These are phyloP conservation scores for Boletus sp. DNA, from an alignment of 768 basidiomycete genomes.

Conservation along the genomic window DNA sequence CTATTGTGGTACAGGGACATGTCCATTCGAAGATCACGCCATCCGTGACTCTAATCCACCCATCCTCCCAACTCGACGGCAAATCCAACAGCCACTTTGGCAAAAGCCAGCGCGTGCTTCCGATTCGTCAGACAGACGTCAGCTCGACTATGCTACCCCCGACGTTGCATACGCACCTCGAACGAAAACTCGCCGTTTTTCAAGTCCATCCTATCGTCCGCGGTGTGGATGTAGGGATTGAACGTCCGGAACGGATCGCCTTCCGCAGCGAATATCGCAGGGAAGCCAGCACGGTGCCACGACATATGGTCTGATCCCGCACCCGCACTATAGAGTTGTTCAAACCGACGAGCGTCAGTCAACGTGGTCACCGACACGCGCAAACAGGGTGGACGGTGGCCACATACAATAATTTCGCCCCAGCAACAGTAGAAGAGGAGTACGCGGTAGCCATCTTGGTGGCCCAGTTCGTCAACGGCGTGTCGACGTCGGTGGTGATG, in stretches of 20 bases:
- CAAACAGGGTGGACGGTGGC: not conserved
- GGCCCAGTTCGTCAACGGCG: conserved; percentile 42
- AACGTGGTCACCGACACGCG: not conserved
- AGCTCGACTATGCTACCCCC: not conserved
- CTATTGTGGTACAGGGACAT: too few relatives aligned
- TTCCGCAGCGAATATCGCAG: conserved; percentile 43
- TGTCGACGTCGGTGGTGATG: conserved; percentile 40
- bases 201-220: conserved; percentile 23
- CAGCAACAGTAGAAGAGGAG: conserved; percentile 7
- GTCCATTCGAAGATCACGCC: not conserved
- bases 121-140: not conserved
- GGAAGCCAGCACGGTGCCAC: conserved; percentile 44
- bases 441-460: conserved; percentile 36
- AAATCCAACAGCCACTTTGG: conserved; percentile 58
- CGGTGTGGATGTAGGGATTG: conserved; percentile 44
- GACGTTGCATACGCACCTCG: conserved; percentile 21
- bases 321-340: not conserved
- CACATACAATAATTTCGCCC: conserved; percentile 33
- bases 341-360: not conserved
- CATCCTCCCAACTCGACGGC: conserved; percentile 47
- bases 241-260: conserved; percentile 38
- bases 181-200: conserved; percentile 42
- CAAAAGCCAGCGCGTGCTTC: conserved; percentile 43
- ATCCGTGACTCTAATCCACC: conserved; percentile 4
- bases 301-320: conserved; percentile 39